Conservation (phyloP, 1,139 yeast species). For the Yamadazyma sp. region DNA sequence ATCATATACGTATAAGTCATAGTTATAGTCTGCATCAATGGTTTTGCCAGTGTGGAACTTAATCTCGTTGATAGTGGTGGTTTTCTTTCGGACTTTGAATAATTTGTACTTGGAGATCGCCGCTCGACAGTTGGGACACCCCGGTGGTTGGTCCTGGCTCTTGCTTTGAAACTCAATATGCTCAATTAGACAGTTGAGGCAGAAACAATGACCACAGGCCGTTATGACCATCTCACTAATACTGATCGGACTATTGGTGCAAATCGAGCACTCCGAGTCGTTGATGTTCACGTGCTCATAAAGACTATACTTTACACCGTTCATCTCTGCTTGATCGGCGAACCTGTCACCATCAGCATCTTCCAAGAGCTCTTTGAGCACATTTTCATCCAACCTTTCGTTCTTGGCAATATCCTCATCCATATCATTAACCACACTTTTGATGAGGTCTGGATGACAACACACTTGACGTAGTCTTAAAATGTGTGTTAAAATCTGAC, state of each 20-base stretch:
- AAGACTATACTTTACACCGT: constrained; percentile 27
- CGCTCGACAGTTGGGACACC: constrained; percentile 67
- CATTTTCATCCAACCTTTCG: constrained; percentile 21
- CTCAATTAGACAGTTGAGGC: constrained; percentile 71
- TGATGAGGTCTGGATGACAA: constrained; percentile 73
- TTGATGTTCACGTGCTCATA: constrained; percentile 26
- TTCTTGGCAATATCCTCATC: constrained; percentile 29
- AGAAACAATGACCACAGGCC: constrained; percentile 79
- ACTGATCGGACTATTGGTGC: constrained; percentile 66
- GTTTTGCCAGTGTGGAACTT: constrained; percentile 30
- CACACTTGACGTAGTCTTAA: constrained; percentile 84
- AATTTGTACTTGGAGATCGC: constrained; percentile 43
- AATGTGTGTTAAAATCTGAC: constrained; percentile 81
- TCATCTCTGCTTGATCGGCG: constrained; percentile 30
- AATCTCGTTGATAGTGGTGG: constrained; percentile 31
- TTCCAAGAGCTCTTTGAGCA: constrained; percentile 16
- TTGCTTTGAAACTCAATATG: constrained; percentile 54
- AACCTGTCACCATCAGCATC: constrained; percentile 31
- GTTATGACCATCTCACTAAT: constrained; percentile 62
- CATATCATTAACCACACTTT: constrained; percentile 37
- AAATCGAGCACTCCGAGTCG: constrained; percentile 80
- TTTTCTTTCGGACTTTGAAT: constrained; percentile 36
- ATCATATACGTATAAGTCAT: constrained; percentile 43
- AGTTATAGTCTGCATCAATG: constrained; percentile 23
- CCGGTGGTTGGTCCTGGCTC: constrained; percentile 23